phyloP scores from a whole-genome alignment of 768 basidiomycete species.

The Pleurotus tuoliensis region DNA sequence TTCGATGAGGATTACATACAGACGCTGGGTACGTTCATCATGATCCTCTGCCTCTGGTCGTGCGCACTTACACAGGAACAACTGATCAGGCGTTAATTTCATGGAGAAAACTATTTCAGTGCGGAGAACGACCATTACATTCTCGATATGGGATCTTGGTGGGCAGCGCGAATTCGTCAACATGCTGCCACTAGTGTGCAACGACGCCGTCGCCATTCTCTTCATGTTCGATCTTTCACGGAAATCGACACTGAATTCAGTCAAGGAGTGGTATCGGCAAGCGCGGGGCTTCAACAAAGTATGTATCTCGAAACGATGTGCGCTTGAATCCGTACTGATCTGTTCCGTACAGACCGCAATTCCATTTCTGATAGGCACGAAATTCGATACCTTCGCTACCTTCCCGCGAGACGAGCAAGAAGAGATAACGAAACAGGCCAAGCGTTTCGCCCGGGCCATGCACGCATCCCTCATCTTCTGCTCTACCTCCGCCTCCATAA shows the following conservation, averaged over 20 bases:
- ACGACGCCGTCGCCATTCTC: constrained; percentile 98
- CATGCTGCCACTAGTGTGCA: constrained; percentile 97
- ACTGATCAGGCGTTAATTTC: constrained; percentile 82
- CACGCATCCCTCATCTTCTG: constrained; percentile 99
- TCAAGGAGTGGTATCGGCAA: constrained; percentile 99
- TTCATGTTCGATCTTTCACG: constrained; percentile 99
- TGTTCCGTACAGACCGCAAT: constrained; percentile 76
- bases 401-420: constrained; percentile 98
- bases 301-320: constrained; percentile 16
- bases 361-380: constrained; percentile 97
- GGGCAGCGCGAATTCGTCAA: constrained; percentile 99
- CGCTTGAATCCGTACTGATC: not conserved
- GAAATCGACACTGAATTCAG: constrained; percentile 95
- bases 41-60: constrained; percentile 7
- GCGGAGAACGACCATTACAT: constrained; percentile 96
- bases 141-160: constrained; percentile 98
- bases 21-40: constrained; percentile 75
- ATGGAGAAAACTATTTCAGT: constrained; percentile 99
- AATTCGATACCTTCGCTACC: constrained; percentile 95
- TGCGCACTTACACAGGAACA: not conserved
- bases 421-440: constrained; percentile 98
- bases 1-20: constrained; percentile 99
- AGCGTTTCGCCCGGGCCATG: constrained; percentile 98
- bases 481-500: constrained; percentile 97
- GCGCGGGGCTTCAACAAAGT: constrained; percentile 99